A percentile compares a stretch with the other conserved stretches of the same genome.
phyloP scores from a whole-genome alignment of 148 eudicot species.

The Fallopia convolvulus region DNA sequence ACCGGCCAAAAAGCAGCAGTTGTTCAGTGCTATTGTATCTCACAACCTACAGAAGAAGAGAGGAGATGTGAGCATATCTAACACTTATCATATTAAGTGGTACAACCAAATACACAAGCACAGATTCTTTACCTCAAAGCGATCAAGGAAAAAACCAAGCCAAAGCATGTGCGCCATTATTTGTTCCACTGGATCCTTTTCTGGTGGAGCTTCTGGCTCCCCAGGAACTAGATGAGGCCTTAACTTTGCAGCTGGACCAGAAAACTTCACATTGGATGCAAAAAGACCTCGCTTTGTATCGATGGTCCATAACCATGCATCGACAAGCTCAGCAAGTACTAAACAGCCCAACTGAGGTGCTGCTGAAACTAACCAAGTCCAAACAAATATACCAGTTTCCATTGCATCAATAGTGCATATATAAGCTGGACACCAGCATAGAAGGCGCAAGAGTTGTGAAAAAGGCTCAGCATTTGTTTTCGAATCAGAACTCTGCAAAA shows the following conservation, averaged over 20 bases:
- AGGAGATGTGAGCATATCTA: conserved; percentile 6
- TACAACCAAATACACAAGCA: neutral
- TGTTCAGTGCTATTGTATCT: conserved; percentile 83
- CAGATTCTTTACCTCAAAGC: conserved; percentile 49
- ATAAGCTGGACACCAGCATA: conserved; percentile 99
- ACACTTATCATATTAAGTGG: neutral
- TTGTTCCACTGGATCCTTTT: conserved; percentile 83
- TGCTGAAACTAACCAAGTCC: conserved; percentile 99
- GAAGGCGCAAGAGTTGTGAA: conserved; percentile 88
- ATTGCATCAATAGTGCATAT: conserved; percentile 86
- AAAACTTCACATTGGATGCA: conserved; percentile 74
- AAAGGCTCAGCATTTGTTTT: conserved; percentile 69
- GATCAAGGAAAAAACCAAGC: conserved; percentile 96
- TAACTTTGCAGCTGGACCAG: conserved; percentile 85
- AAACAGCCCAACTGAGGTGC: conserved; percentile 90
- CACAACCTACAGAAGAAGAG: conserved; percentile 45
- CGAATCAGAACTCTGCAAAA: conserved; percentile 52
- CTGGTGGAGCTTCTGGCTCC: conserved; percentile 81
- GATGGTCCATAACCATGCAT: conserved; percentile 99
- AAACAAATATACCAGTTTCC: conserved; percentile 94
- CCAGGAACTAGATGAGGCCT: conserved; percentile 94
- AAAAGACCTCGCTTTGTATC: conserved; percentile 93
- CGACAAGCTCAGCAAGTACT: conserved; percentile 97
- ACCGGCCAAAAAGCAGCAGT: conserved; percentile 86
- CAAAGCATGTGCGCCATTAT: conserved; percentile 96